Evolutionary conservation across 2,329 filamentous ascomycete genomes (phyloP), one percentile per base, ranked within the genome.

Genomic region (Trichoderma koningiopsis): DNA sequence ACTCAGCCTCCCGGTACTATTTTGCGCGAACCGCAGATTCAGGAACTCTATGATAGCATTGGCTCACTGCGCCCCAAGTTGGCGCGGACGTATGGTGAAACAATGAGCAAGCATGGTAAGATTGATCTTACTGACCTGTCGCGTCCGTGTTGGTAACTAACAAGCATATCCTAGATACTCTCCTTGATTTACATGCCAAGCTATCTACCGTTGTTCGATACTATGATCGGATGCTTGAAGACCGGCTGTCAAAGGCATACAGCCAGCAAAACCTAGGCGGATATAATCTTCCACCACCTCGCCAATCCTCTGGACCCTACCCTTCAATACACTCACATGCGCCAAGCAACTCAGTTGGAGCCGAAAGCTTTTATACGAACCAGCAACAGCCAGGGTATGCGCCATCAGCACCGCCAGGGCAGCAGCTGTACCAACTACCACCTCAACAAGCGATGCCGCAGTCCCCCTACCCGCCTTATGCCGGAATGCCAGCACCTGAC

Each of bases 41-140:
- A 99, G 80, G 96, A 99, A 81, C 84, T 99, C 5, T 99, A 99
- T 78, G 96, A 98, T 77, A 96, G 94, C 75, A 98, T 99, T 75
- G 94, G 95, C n/a, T 87, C 93, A 19, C 83, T 99, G 72, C 88
- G 96, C 61, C 96, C 96, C 1, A 99, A 99, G 79, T 85, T 99
- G 68, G 96, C 96, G 5, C 88, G 96, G 69, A 97, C 95, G 0
- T 97, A 98, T 77, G 96, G 96, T 68, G 96, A 99, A 82, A 97
- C 96, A 0, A 98, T 99, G 96, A 98, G 96, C 87, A 99, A 99
- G 81, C 96, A 98, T 79, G 94, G 93, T 93, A 83, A 78, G 88
- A 83, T 78, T 88, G 24, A 29, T 81, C 2, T 27, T 11, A 6
- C 10, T 22, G 24, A 10, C 29, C 19, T 10, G 6, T 19, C 57